These are phyloP conservation scores for Suhomyces emberorum DNA, from an alignment of 805 yeast genomes.

Conservation along the genomic window DNA sequence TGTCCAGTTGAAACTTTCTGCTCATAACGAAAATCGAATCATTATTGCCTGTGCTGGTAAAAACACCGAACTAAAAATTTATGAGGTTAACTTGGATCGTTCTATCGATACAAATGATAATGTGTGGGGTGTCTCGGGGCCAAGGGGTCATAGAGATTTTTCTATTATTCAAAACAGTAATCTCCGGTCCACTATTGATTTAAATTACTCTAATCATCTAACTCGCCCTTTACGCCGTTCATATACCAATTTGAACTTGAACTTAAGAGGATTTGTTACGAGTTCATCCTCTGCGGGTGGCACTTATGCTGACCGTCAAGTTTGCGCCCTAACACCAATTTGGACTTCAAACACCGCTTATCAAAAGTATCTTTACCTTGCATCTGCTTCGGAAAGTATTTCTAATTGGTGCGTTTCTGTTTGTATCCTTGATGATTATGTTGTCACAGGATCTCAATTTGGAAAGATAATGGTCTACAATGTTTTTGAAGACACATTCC, in stretches of 20 bases:
- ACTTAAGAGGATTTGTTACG: slow-evolving; percentile 1
- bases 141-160: background rate
- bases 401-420: slow-evolving; percentile 24
- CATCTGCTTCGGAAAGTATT: slow-evolving; percentile 8
- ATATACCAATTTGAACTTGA: slow-evolving; percentile 2
- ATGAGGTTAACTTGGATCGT: slow-evolving; percentile 17
- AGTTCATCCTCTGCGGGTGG: background rate
- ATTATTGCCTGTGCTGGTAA: slow-evolving; percentile 24
- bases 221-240: slow-evolving; percentile 5
- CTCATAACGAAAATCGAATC: slow-evolving; percentile 11
- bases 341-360: slow-evolving; percentile 12
- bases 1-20: slow-evolving; percentile 13
- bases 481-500: slow-evolving; percentile 11
- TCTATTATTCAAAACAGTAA: slow-evolving; percentile 3
- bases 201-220: background rate
- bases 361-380: slow-evolving; percentile 10
- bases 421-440: slow-evolving; percentile 12
- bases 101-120: background rate
- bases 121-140: background rate
- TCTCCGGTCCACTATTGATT: slow-evolving; percentile 3
- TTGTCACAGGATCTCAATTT: slow-evolving; percentile 31
- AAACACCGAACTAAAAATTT: slow-evolving; percentile 24
- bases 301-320: slow-evolving; percentile 8
- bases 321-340: slow-evolving; percentile 12
- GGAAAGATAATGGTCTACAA: slow-evolving; percentile 25